Evolutionary conservation across 2,329 filamentous ascomycete species (phyloP), one percentile per base, ranked within the genome.

Genomic region (Paecilomyces sp.): DNA sequence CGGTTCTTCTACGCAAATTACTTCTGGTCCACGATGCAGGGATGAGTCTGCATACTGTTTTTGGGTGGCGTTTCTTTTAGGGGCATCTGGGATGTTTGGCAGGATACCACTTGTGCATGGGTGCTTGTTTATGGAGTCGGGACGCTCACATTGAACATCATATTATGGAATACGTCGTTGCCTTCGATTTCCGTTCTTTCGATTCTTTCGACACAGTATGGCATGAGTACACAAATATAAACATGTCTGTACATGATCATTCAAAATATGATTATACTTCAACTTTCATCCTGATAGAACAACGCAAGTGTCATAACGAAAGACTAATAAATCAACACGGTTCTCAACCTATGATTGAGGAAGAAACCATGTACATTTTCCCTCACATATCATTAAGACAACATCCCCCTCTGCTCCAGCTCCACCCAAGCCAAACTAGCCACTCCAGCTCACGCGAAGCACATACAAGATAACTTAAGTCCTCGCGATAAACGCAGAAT

Each of bases 1-100:
- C 84, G 88, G 63, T 93, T 89, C 74, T 97, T 95, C 71, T 96
- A 97, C 70, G 91, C 92, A 24, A 95, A 96, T 69, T 96, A 96
- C 74, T 95, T 97, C 71, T 99, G 94, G 94, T 84, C 91, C 69
- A 93, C 87, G 31, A 81, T 97, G 73, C 95, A 79, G 74, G 74
- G 71, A 34, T 77, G 63, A 66, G 56, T 22, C 15, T 18, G n/a
- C 3, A 7, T 53, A 53, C 5, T 28, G 15, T 13, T 30, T 28
- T 36, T n/a, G 9, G 11, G 54, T 53, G 67, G 68, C 64, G 67
- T 67, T 69, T 55, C 1, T 54, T 56, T 47, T 55, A 57, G 54
- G 58, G 30, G 47, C 58, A 58, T 57, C 50, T 18, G 11, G 54
- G 57, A 62, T 56, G 31, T 55, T 54, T 28, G 33, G 41, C n/a